Conservation (phyloP, 768 basidiomycete genomes). For the Pleurotus pulmonarius region DNA sequence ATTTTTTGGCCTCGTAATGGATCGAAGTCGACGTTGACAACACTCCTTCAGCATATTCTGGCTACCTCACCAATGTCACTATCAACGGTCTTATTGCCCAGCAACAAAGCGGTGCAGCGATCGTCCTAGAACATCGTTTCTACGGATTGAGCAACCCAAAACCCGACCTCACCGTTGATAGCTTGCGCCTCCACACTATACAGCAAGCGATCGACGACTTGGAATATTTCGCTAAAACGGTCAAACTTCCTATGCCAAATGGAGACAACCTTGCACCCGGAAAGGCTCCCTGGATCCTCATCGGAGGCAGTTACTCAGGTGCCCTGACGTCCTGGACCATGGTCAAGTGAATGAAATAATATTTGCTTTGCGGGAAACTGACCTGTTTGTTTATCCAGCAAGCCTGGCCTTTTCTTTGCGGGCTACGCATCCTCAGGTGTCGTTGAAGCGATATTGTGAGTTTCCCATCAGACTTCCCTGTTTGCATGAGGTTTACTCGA, state of each 20-base stretch:
- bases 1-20: constrained; percentile 3
- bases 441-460: constrained; percentile 56
- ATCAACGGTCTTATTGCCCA: constrained; percentile 65
- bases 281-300: constrained; percentile 45
- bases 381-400: too few relatives aligned
- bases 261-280: constrained; percentile 59
- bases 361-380: not conserved
- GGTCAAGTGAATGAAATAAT: constrained; percentile 47
- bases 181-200: constrained; percentile 58
- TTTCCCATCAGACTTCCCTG: not conserved
- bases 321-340: constrained; percentile 43
- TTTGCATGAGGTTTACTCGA: not conserved
- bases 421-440: constrained; percentile 69
- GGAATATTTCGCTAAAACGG: constrained; percentile 66
- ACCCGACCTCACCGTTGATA: constrained; percentile 53
- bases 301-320: constrained; percentile 52
- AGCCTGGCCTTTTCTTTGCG: constrained; percentile 59
- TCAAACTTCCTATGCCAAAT: constrained; percentile 61
- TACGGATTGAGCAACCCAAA: constrained; percentile 74
- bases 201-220: constrained; percentile 75
- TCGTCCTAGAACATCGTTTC: constrained; percentile 72
- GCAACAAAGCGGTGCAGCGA: constrained; percentile 57
- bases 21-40: constrained; percentile 3
- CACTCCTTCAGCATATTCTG: constrained; percentile 31
- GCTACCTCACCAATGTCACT: constrained; percentile 62